phyloP scores from a whole-genome alignment of 2,329 filamentous ascomycete species.

The Ophiocordyceps camponoti-saundersi region DNA sequence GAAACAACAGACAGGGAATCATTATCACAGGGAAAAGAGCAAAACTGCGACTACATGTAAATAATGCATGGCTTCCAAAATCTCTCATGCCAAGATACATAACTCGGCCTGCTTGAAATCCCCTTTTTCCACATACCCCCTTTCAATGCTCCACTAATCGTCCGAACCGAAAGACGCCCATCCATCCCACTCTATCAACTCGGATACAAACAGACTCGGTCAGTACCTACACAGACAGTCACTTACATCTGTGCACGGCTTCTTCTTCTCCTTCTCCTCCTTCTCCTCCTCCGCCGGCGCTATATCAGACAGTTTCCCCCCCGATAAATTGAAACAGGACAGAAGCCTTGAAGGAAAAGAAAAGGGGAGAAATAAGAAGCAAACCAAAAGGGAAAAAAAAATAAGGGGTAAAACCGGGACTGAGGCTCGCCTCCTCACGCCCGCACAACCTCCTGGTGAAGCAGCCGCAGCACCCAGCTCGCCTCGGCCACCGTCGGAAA shows the following conservation, averaged over 20 bases:
- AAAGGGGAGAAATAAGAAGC: neutral
- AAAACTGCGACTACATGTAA: no score
- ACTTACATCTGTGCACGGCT: neutral
- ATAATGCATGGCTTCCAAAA: neutral
- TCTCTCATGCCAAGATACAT: neutral
- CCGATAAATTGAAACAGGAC: no score
- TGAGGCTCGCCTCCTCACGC: no score
- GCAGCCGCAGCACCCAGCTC: slow-evolving; percentile 35
- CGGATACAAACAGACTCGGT: neutral
- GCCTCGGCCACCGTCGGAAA: slow-evolving; percentile 35
- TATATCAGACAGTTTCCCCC: no score
- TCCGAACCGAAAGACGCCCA: neutral
- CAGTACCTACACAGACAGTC: neutral
- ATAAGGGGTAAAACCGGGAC: no score
- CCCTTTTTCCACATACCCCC: neutral
- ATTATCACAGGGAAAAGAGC: no score
- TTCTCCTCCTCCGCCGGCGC: no score
- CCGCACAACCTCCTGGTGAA: slow-evolving; percentile 34
- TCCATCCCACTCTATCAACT: neutral
- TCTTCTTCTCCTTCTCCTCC: neutral
- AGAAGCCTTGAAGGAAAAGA: no score
- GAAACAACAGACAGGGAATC: no score
- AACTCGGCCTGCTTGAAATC: no score
- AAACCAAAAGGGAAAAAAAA: neutral
- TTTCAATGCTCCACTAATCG: neutral